Percentiles rank a stretch among this genome's conserved stretches.
phyloP scores from a whole-genome alignment of 208 protist species.

The Acanthamoeba healyi region DNA sequence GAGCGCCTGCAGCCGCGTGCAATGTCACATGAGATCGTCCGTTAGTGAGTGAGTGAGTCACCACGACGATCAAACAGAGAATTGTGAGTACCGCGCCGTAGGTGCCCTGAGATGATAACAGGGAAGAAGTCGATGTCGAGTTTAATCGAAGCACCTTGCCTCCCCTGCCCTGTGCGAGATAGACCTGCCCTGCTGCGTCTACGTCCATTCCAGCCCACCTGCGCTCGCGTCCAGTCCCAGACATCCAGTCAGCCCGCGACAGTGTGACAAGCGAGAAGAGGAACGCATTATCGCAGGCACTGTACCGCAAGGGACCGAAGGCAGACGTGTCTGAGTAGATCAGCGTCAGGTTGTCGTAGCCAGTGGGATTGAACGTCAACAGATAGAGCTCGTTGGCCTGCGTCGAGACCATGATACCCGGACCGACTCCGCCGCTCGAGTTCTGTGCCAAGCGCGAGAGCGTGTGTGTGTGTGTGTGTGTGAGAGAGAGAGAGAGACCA shows the following conservation, averaged over 20 bases:
- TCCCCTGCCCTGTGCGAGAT: not conserved
- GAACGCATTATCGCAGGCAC: too few relatives aligned
- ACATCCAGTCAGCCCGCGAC: not conserved
- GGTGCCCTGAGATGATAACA: not conserved
- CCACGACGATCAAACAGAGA: not conserved
- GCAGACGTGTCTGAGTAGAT: not conserved
- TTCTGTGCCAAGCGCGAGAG: too few relatives aligned
- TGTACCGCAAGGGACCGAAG: constrained; percentile 1
- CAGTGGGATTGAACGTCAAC: not conserved
- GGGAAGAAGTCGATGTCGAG: not conserved
- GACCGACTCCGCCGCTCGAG: not conserved
- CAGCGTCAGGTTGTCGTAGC: not conserved
- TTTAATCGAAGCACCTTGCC: not conserved
- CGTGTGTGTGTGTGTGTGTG: too few relatives aligned
- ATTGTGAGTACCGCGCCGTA: not conserved
- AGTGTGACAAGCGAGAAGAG: too few relatives aligned
- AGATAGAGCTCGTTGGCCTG: not conserved
- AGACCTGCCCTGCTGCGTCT: not conserved
- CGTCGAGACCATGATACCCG: not conserved
- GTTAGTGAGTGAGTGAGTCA: too few relatives aligned
- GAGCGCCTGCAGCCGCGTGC: not conserved
- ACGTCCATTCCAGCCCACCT: constrained; percentile 27
- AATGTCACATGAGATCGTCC: too few relatives aligned
- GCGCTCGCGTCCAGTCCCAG: not conserved
- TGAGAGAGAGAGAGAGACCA: too few relatives aligned